Evolutionary conservation across 306 rosid species (phyloP), one percentile per base, ranked within the genome.

Genomic region (Crataegus laevigata): DNA sequence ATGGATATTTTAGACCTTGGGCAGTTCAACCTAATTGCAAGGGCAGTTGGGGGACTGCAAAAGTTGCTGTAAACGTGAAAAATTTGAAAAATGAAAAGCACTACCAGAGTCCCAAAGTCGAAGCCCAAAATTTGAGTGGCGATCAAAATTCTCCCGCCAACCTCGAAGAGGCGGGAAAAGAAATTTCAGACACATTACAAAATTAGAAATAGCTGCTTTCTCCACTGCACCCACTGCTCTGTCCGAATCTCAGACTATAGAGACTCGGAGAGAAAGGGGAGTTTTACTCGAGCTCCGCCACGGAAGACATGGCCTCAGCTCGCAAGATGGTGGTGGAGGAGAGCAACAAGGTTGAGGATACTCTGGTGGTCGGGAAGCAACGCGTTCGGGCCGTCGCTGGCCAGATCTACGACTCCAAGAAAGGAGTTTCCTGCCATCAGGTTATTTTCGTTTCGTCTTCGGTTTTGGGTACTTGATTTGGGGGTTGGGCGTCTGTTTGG

Each of bases 351-450:
- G 57, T 51, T 19, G 57, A 51, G 6, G 57, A 51, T 51, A 51
- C 18, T 17, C 21, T 17, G 21, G 57, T 51, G 8, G 57, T 51
- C 57, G 21, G 21, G 21, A 15, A 14, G 0, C 18, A 51, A 18
- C 57, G 89, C 42, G 72, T 89, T 78, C 85, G 88, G 8, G 65
- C 84, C 2, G 65, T 82, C 21, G 87, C 80, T 24, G 86, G 69
- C 76, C 81, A 89, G 77, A 72, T 83, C 77, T 86, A 87, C 59
- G 97, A 91, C 68, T 73, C 92, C 55, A 72, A 71, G 25, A 81
- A 84, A 30, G 96, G 90, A 0, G 85, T 69, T 68, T 74, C 87
- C 51, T 91, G 97, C 54, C 98, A 91, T 61, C 98, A 91, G 89
- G 98, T 63, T 21, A 29, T 13, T 8, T 58, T 36, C 21, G 22